Evolutionary conservation across 164 flowering plant genomes (phyloP).

Genomic region (Aristolochia contorta): DNA sequence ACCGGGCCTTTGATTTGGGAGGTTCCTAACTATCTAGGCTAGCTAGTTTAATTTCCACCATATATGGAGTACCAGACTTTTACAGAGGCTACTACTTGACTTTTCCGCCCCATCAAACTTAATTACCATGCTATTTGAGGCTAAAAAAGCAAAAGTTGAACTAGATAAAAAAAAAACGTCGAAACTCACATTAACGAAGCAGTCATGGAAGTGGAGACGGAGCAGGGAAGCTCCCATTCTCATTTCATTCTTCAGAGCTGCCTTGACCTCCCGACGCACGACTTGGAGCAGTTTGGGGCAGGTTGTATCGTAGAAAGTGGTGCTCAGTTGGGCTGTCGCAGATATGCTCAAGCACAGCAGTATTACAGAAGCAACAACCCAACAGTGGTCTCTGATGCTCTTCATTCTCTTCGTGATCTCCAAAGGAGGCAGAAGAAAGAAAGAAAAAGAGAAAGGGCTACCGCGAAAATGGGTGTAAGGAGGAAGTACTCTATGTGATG

Average conservation of each 20-base stretch:
- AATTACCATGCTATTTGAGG: too few species aligned
- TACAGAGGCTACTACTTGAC: too few species aligned
- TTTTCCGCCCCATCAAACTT: too few species aligned
- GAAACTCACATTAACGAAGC: slow-evolving; percentile 70
- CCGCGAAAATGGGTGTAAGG: not conserved
- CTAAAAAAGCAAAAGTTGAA: too few species aligned
- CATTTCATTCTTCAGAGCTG: slow-evolving; percentile 48
- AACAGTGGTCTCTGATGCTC: not conserved
- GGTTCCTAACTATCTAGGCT: not conserved
- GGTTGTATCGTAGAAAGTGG: slow-evolving; percentile 32
- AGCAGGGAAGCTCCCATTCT: slow-evolving; percentile 71
- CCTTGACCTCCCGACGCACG: slow-evolving; percentile 31
- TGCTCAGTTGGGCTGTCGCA: slow-evolving; percentile 36
- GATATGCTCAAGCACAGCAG: slow-evolving; percentile 10
- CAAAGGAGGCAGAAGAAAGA: not conserved
- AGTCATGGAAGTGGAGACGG: slow-evolving; percentile 90
- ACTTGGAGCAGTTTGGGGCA: slow-evolving; percentile 41
- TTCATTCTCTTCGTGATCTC: slow-evolving; percentile 6
- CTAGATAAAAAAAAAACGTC: not conserved
- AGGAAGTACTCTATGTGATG: too few species aligned
- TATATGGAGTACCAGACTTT: not conserved
- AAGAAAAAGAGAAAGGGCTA: not conserved
- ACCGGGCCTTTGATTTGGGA: not conserved
- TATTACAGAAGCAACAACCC: slow-evolving; percentile 8
- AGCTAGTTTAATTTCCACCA: not conserved